A percentile compares a stretch with the other conserved stretches of the same genome.
Conservation (phyloP, 768 basidiomycete species). For the Lepiota venenata region DNA sequence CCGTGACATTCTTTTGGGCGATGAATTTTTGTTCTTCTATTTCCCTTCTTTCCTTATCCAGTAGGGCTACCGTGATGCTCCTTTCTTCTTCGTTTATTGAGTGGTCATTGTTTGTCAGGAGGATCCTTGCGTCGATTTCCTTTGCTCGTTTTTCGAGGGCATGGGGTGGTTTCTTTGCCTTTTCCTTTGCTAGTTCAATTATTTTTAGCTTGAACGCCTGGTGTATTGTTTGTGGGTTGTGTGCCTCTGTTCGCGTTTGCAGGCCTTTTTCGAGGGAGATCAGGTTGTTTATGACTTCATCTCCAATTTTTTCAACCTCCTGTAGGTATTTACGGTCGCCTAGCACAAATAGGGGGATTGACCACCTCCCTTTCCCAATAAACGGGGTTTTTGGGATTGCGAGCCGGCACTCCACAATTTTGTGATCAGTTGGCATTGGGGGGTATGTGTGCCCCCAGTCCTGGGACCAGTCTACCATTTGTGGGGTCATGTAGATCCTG, state of each 20-base stretch:
- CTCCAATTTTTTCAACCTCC: neutral
- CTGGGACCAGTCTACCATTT: conserved; percentile 6
- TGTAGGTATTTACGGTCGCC: conserved; percentile 15
- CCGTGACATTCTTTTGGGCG: neutral
- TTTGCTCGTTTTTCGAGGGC: neutral
- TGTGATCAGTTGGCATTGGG: conserved; percentile 24
- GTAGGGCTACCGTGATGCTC: neutral
- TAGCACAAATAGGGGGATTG: conserved; percentile 16
- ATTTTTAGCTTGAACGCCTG: too few species aligned
- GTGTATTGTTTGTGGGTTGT: conserved; percentile 6
- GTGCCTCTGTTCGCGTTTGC: too few species aligned
- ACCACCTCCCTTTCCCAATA: conserved; percentile 26
- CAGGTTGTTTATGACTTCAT: neutral
- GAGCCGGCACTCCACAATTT: conserved; percentile 18
- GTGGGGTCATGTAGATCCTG: conserved; percentile 24
- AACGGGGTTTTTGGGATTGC: conserved; percentile 18
- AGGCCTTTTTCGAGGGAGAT: neutral
- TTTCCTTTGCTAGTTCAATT: neutral
- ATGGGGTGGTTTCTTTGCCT: neutral
- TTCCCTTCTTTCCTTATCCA: neutral
- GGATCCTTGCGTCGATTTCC: neutral
- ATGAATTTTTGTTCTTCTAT: neutral
- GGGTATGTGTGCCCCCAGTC: conserved; percentile 21
- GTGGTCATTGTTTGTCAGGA: too few species aligned
- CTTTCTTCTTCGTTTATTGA: too few species aligned